Base-by-base conservation (phyloP, 106 monocot genomes). In the Dendrobium nobile region DNA sequence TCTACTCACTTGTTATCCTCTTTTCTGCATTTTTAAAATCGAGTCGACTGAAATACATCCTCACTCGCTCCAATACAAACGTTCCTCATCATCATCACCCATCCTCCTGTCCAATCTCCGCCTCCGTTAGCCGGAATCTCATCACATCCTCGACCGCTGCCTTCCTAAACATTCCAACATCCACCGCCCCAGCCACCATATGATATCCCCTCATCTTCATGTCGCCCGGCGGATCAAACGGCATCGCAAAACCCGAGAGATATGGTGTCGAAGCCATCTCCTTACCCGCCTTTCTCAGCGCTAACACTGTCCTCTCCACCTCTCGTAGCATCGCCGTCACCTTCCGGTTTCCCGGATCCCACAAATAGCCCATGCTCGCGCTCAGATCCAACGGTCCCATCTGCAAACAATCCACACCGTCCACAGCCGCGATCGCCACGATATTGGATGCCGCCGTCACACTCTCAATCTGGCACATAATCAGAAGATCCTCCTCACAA, bases 331-430 rank as follows among this genome's bases (percentile, higher is more conserved):
- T 59, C 54, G 81, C 83, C 87, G 83, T 82, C 54, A 96, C 96
- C 86, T 92, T 92, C 83, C 83, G 72, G 77, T 96, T 85, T 59
- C 93, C 93, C 0, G 96, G 93, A 54, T 93, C 88, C 90, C 93
- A 96, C 78, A 96, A 68, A 77, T 84, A 94, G 40, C 93, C 96
- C 88, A 96, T 82, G 85, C 90, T 90, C 2, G 96, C 93, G 79
- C 91, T 93, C 83, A 96, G 79, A 56, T 96, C 93, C 77, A 93
- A 72, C 61, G 96, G 96, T 5, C 96, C 96, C 93, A 93, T 96
- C 78, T 96, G 96, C 16, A 96, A 82, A 51, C 87, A 89, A 77
- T 96, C 90, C 20, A 96, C 93, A 4, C 96, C 96, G 0, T 96
- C 93, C 17, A 96, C 90, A 73, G 84, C 85, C 24, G 92, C 91